Evolutionary conservation across 257 asterid genomes (phyloP), one percentile per base, ranked within the genome.

Genomic region (Solanum clarkiae): DNA sequence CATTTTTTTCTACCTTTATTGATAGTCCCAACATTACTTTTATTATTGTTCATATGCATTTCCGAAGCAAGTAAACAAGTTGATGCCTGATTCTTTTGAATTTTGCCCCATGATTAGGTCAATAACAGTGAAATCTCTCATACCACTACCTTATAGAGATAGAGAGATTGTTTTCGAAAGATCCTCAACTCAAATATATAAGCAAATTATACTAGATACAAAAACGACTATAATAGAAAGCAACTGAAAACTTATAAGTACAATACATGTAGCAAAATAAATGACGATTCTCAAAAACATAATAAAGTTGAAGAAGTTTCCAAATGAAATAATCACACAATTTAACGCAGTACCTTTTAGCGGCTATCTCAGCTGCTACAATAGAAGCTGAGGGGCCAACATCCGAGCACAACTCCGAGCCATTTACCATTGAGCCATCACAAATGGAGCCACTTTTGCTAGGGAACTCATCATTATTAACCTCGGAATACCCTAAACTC

Each of bases 371-470:
- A 3, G 95, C 98, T 0, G 98, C 98, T 88, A 95, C 97, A 22
- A 95, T 84, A 0, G 99, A 94, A 6, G 97, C 98, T 0, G 99
- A 95, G 0, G 99, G 99, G n/a, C 95, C 95, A 40, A 91, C 51
- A 40, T 92, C 95, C 2, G 95, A 92, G 36, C 88, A 84, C 47
- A 90, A 55, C 3, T 87, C 85, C 0, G 95, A 92, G 8, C 92
- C 97, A 51, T 90, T 84, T 22, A 90, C 57, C 29, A 86, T 45
- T 8, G 91, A 87, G 7, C 86, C 90, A 14, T 84, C 81, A 68
- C 86, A 88, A 13, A 86, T 12, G 3, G 89, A 87, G 20, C 85
- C 84, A 7, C n/a, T 36, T 26, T 77, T 45, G 65, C 80, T 74
- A 83, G 71, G 80, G 14, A 71, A 69, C 8, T 74, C 88, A 1